Conservation (phyloP, 1,284 basidiomycete species). For the Inonotus hispidus region DNA sequence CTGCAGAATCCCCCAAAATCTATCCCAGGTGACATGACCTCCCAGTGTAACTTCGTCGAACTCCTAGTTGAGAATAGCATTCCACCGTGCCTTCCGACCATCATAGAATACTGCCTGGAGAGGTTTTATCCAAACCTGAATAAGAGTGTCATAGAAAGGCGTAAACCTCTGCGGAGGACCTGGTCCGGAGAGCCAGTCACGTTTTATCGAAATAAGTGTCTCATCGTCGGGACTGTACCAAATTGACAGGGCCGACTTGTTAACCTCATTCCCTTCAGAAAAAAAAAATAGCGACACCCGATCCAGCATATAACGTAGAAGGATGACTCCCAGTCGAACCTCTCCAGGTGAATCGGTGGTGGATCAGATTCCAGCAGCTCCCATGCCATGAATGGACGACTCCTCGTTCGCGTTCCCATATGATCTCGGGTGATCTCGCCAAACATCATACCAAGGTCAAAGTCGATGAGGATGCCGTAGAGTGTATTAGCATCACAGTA, state of each 20-base stretch:
- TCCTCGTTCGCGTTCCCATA: neutral
- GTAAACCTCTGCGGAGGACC: neutral
- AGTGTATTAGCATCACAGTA: neutral
- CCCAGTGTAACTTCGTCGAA: neutral
- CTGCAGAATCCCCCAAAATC: too few relatives aligned
- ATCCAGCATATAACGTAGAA: constrained; percentile 5
- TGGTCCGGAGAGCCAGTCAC: neutral
- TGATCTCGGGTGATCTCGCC: neutral
- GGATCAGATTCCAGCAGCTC: neutral
- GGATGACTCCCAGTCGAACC: constrained; percentile 3
- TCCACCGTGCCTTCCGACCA: too few relatives aligned
- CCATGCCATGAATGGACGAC: neutral
- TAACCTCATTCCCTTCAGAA: neutral
- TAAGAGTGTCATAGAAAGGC: neutral
- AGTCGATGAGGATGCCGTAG: neutral
- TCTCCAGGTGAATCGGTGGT: neutral
- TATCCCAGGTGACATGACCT: neutral
- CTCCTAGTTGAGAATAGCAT: neutral
- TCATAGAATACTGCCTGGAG: neutral
- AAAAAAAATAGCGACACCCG: neutral
- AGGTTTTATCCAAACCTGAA: neutral
- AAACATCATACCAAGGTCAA: neutral
- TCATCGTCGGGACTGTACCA: neutral
- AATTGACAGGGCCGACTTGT: neutral
- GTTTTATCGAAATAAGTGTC: too few relatives aligned